Percentiles rank a stretch among this genome's conserved stretches.
Conservation (phyloP, 257 asterid genomes). For the Solanum lycopersicoides region DNA sequence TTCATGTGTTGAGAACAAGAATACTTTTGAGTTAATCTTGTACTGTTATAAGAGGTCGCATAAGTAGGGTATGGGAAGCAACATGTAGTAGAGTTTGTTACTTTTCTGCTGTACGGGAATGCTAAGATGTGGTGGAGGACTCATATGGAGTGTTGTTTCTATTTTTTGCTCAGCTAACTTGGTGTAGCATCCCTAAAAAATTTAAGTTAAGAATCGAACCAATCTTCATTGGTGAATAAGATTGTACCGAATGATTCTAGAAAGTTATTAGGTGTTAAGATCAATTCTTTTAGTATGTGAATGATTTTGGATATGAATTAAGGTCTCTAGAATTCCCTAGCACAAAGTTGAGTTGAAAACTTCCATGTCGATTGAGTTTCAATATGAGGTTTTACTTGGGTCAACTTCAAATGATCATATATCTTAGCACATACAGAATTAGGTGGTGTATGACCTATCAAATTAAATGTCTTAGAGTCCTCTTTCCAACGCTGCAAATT, state of each 20-base stretch:
- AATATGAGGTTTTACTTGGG: background rate
- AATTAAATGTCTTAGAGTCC: background rate
- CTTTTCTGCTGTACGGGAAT: background rate
- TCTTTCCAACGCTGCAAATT: background rate
- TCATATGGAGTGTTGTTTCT: background rate
- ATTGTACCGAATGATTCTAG: no score
- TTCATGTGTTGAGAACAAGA: no score
- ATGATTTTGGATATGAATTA: background rate
- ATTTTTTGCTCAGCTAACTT: background rate
- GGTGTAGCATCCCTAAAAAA: no score
- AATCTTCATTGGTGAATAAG: no score
- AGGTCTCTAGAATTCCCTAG: background rate
- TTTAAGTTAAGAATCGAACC: no score
- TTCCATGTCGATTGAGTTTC: background rate
- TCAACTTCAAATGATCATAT: background rate
- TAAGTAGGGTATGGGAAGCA: background rate
- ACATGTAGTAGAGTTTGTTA: background rate
- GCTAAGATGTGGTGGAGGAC: background rate
- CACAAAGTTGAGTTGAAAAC: background rate
- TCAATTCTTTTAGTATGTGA: background rate
- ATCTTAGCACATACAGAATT: background rate
- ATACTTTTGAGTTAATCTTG: background rate
- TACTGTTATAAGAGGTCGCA: background rate
- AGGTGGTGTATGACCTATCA: background rate
- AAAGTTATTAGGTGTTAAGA: no score